phyloP scores from a whole-genome alignment of 148 eudicot species.

The Silene latifolia region DNA sequence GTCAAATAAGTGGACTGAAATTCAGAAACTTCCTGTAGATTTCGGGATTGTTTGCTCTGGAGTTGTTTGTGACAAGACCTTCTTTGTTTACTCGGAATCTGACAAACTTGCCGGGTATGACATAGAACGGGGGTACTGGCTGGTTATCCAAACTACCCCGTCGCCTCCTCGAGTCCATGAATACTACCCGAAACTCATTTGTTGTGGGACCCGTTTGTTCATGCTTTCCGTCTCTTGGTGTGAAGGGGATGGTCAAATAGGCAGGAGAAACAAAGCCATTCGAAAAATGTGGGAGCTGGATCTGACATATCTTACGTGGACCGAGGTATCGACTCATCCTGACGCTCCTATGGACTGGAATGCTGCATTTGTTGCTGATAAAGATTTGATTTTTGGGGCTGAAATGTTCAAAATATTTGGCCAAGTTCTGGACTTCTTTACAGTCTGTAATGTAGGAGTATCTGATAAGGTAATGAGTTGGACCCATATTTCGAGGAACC shows the following conservation, averaged over 20 bases:
- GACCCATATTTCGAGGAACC: conserved; percentile 76
- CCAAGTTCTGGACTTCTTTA: conserved; percentile 88
- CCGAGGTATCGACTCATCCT: conserved; percentile 73
- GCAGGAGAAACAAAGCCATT: conserved; percentile 93
- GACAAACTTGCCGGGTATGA: conserved; percentile 83
- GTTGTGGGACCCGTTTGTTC: conserved; percentile 49
- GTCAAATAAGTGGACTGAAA: conserved; percentile 90
- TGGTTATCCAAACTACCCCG: conserved; percentile 55
- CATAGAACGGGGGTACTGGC: conserved; percentile 80
- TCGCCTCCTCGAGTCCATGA: conserved; percentile 85
- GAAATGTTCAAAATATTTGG: conserved; percentile 98
- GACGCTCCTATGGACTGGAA: conserved; percentile 82
- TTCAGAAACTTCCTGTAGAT: conserved; percentile 70
- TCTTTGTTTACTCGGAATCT: conserved; percentile 79
- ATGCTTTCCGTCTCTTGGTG: conserved; percentile 99
- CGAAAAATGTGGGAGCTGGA: conserved; percentile 91
- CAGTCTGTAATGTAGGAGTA: conserved; percentile 42
- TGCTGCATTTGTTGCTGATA: conserved; percentile 77
- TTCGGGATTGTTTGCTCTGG: conserved; percentile 86
- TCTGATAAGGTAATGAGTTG: conserved; percentile 45
- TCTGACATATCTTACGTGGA: conserved; percentile 55
- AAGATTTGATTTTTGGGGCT: conserved; percentile 66
- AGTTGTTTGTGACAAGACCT: conserved; percentile 60
- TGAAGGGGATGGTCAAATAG: conserved; percentile 94
- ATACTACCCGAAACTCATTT: conserved; percentile 79